Base-by-base conservation (phyloP, 257 asterid species). In the Rubia yunnanensis region DNA sequence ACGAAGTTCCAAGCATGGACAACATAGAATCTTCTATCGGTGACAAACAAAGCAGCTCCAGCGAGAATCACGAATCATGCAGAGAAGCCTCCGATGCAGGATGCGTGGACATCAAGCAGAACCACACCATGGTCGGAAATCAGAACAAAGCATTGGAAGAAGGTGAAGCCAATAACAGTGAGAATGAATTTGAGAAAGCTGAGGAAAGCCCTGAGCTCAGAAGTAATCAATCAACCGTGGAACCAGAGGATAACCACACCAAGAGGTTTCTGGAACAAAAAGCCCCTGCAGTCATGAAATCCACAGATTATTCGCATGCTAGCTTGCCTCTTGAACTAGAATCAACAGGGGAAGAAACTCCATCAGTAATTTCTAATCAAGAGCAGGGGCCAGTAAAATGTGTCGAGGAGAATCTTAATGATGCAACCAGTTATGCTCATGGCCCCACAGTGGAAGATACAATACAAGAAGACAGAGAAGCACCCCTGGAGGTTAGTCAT, bases 401-500 rank as follows among this genome's bases (percentile, higher is more conserved):
- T 58, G 63, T 30, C 15, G 38, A 58, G 7, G 63, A 56, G 22
- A 36, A 56, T 8, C 62, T 56, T 10, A 56, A 27, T 4, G 20
- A 14, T 13, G 30, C n/a, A 55, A 13, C 31, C 60, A 55, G 60
- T 14, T 9, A 26, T 55, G 62, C 62, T 27, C 2, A 18, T 14
- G 23, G 26, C 35, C 26, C 35, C 62, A 14, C 17, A 56, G 38
- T 13, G 10, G 62, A 56, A 56, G 32, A 15, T 15, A 22, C 35
- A 23, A 14, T 11, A 26, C 61, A 27, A 6, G 22, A 56, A 27
- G 6, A 27, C 31, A 26, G 1, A 11, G 61, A n/a, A 28, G 18
- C 62, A 27, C 62, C 18, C 62, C 27, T 11, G 27, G 62, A 59
- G 64, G 64, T 59, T 38, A 59, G 64, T 59, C 63, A 57, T 6